A percentile compares a stretch with the other conserved stretches of the same genome.
Evolutionary conservation across 129 eudicot genomes (phyloP).

Genomic region (Silybum marianum): DNA sequence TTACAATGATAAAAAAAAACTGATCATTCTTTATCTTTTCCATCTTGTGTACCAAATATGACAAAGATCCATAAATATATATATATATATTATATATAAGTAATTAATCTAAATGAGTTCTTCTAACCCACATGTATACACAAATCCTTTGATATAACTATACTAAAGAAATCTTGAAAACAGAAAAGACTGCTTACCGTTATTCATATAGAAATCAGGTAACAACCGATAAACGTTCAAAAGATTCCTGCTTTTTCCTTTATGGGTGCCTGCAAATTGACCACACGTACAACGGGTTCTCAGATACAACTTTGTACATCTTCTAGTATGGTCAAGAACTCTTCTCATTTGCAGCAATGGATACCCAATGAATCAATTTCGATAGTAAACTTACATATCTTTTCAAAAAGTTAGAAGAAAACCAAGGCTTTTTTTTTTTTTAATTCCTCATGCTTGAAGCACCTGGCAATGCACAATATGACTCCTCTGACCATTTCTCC

Average conservation of each 20-base stretch:
- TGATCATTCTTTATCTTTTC: slow-evolving; percentile 7
- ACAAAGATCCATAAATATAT: neutral
- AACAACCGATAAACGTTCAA: slow-evolving; percentile 7
- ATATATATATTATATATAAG: neutral
- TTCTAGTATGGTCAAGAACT: neutral
- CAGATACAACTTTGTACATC: slow-evolving; percentile 10
- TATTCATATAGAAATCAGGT: slow-evolving; percentile 3
- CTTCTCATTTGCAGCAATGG: neutral
- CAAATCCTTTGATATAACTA: slow-evolving; percentile 27
- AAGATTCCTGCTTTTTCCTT: slow-evolving; percentile 19
- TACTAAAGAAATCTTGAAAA: slow-evolving; percentile 20
- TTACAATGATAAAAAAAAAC: neutral
- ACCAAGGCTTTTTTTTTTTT: neutral
- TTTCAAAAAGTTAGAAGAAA: neutral
- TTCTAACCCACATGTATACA: slow-evolving; percentile 39
- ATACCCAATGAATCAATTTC: neutral
- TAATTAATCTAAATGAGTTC: slow-evolving; percentile 1
- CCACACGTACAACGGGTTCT: neutral
- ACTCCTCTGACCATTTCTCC: slow-evolving; percentile 83
- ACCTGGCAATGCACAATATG: slow-evolving; percentile 95
- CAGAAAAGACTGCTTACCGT: slow-evolving; percentile 21
- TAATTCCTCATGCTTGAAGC: slow-evolving; percentile 68
- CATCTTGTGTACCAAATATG: neutral
- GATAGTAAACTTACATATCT: neutral
- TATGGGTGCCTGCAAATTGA: neutral